Percentiles rank a stretch among this genome's conserved stretches.
phyloP scores from a whole-genome alignment of 805 yeast genomes.

The Ogataea allantospora region DNA sequence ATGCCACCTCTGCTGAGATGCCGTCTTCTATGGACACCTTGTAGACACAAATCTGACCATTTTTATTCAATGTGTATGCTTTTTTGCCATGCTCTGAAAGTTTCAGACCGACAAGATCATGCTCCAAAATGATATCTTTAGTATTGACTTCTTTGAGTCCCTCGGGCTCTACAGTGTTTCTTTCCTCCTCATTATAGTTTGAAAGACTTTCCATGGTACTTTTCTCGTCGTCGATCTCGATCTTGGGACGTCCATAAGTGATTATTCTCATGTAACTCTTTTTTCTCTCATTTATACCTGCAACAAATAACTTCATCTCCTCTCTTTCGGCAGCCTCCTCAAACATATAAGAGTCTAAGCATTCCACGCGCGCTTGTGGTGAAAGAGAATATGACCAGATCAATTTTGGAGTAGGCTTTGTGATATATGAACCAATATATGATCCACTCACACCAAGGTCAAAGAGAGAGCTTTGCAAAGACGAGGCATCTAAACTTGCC shows the following conservation, averaged over 20 bases:
- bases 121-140: constrained; percentile 28
- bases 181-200: constrained; percentile 31
- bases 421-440: constrained; percentile 47
- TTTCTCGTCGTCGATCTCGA: constrained; percentile 28
- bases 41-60: constrained; percentile 33
- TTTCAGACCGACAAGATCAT: constrained; percentile 27
- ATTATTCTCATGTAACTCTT: constrained; percentile 30
- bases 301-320: constrained; percentile 30
- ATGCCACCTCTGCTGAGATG: constrained; percentile 10
- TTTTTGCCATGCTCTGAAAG: constrained; percentile 28
- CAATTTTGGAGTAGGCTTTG: constrained; percentile 57
- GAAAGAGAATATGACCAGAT: constrained; percentile 54
- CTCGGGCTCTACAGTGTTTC: constrained; percentile 32
- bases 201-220: constrained; percentile 29
- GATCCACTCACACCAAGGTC: constrained; percentile 57
- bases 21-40: constrained; percentile 19
- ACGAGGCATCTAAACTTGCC: constrained; percentile 26
- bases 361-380: constrained; percentile 44
- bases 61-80: constrained; percentile 32
- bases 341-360: constrained; percentile 37
- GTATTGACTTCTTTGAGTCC: constrained; percentile 34
- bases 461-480: constrained; percentile 35
- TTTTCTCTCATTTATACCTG: constrained; percentile 37
- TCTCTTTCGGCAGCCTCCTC: constrained; percentile 19
- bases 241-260: constrained; percentile 23